Conservation (phyloP, 1,284 basidiomycete genomes). For the Rhodotorula glutinis region DNA sequence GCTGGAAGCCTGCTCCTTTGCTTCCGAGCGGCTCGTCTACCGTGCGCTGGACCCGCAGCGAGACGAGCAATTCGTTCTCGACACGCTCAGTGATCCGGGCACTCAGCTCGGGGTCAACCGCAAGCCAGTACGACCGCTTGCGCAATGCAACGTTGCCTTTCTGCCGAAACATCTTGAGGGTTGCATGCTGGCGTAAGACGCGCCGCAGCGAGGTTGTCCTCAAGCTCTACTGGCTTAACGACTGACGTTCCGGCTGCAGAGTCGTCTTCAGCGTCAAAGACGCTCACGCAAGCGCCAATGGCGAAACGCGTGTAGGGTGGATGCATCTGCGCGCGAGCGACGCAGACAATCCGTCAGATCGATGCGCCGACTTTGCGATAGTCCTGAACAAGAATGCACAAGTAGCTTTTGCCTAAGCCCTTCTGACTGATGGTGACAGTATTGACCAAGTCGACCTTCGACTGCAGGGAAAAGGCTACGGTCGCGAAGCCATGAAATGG, state of each 20-base stretch:
- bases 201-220: too few species aligned
- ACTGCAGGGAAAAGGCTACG: conserved; percentile 15
- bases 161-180: background rate
- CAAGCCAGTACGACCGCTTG: background rate
- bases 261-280: background rate
- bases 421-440: too few species aligned
- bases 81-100: background rate
- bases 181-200: background rate
- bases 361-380: background rate
- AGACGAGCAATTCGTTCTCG: background rate
- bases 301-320: background rate
- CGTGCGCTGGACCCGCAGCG: background rate
- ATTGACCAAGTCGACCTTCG: too few species aligned
- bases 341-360: background rate
- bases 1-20: background rate
- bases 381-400: background rate
- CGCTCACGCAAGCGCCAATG: background rate
- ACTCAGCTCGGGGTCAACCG: background rate
- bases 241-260: too few species aligned
- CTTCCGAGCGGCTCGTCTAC: background rate
- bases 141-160: background rate
- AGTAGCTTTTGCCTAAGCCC: too few species aligned
- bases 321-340: background rate
- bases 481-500: conserved; percentile 15
- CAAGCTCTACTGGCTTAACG: too few species aligned